Evolutionary conservation across 495 filamentous ascomycete species (phyloP), one percentile per base, ranked within the genome.

Genomic region (Pseudevernia furfuracea): DNA sequence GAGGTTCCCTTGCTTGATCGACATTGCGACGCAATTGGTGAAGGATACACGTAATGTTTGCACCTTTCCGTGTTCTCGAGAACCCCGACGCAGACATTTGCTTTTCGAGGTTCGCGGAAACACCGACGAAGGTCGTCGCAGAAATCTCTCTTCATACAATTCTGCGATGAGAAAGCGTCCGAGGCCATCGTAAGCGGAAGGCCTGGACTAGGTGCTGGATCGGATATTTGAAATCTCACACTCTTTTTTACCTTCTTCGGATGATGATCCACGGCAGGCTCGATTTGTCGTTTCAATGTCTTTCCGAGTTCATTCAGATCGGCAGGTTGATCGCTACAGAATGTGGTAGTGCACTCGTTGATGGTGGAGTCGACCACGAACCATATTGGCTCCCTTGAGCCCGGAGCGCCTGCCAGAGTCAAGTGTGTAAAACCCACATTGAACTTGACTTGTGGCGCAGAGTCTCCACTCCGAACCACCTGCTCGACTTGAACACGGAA

Each of bases 401-500:
- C 37, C 11, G 60, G 10, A 6, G 63, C 12, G 15, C 44, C 48
- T 3, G 57, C 56, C n/a, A 70, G 39, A 6, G 62, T 56, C 25
- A 57, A 11, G 23, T 56, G 63, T 12, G 70, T 67, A 39, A 68
- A 72, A 15, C 66, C 67, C 43, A 76, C 64, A 32, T 59, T 69
- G 63, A 76, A 76, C 25, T 65, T 63, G 8, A 75, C 66, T 62
- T 68, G 38, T n/a, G n/a, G n/a, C n/a, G n/a, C n/a, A n/a, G n/a
- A n/a, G n/a, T n/a, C n/a, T n/a, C n/a, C n/a, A n/a, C n/a, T n/a
- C n/a, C n/a, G n/a, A n/a, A n/a, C n/a, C n/a, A n/a, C n/a, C n/a
- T n/a, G n/a, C n/a, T n/a, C n/a, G n/a, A n/a, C n/a, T n/a, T n/a
- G n/a, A n/a, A n/a, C n/a, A n/a, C n/a, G n/a, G n/a, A n/a, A n/a